Evolutionary conservation across 2,329 filamentous ascomycete genomes (phyloP), one percentile per base, ranked within the genome.

Genomic region (Aspergillus sclerotialis): DNA sequence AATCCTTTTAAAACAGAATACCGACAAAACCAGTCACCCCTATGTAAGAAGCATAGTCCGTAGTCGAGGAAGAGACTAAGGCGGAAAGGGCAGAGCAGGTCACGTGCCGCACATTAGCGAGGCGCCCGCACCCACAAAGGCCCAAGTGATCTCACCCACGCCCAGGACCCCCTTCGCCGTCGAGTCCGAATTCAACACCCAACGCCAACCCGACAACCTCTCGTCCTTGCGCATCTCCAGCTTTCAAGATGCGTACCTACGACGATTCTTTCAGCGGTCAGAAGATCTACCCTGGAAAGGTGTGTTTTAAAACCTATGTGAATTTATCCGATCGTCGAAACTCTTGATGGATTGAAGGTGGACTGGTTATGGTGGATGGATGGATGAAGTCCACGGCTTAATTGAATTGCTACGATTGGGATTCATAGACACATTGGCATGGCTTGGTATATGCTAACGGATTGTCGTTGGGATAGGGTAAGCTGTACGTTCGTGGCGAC

Each of bases 401-500:
- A n/a, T n/a, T n/a, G n/a, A n/a, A n/a, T n/a, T n/a, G n/a, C n/a
- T n/a, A n/a, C n/a, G n/a, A n/a, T n/a, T n/a, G n/a, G n/a, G n/a
- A n/a, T n/a, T n/a, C n/a, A n/a, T n/a, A n/a, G n/a, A n/a, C n/a
- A n/a, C n/a, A n/a, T n/a, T n/a, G n/a, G n/a, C n/a, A n/a, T n/a
- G n/a, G n/a, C n/a, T n/a, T n/a, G n/a, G n/a, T n/a, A n/a, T n/a
- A n/a, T n/a, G n/a, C n/a, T n/a, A n/a, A n/a, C n/a, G n/a, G n/a
- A n/a, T n/a, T n/a, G n/a, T n/a, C n/a, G n/a, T n/a, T 23, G 7
- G 19, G 61, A 64, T 67, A 96, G 92, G 92, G 92, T 78, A 96
- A 96, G 80, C 84, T 98, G 76, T 98, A 90, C 78, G 77, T 98
- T 80, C 88, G 92, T 73, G 89, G 90, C 68, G 92, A 98, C 80